A percentile compares a stretch with the other conserved stretches of the same genome.
These are phyloP conservation scores for Mycena kentingensis DNA, from an alignment of 768 basidiomycete genomes.

Conservation along the genomic window DNA sequence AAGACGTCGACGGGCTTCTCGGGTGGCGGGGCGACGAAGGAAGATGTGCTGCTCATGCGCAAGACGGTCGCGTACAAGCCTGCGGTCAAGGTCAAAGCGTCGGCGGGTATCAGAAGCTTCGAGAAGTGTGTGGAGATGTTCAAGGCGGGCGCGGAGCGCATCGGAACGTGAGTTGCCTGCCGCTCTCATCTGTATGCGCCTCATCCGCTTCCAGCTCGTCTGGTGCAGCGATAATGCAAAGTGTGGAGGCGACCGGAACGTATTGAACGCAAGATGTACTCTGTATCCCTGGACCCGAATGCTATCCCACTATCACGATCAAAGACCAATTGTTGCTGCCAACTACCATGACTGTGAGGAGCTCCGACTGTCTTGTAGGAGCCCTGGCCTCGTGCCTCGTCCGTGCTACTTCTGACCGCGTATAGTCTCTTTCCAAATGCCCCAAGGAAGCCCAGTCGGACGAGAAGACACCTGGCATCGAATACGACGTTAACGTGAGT, in stretches of 20 bases:
- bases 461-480: no score
- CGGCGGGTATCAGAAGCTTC: slow-evolving; percentile 51
- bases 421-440: no score
- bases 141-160: slow-evolving; percentile 50
- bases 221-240: slow-evolving; percentile 29
- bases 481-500: no score
- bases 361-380: no score
- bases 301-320: no score
- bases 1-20: slow-evolving; percentile 57
- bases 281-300: no score
- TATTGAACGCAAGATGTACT: no score
- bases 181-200: background rate
- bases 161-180: slow-evolving; percentile 49
- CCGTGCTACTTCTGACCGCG: no score
- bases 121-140: slow-evolving; percentile 51
- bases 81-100: slow-evolving; percentile 52
- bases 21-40: slow-evolving; percentile 46
- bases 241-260: slow-evolving; percentile 16
- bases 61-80: slow-evolving; percentile 39
- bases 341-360: no score
- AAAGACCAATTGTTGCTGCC: no score
- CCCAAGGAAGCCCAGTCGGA: no score
- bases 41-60: slow-evolving; percentile 49
- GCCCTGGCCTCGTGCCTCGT: no score
- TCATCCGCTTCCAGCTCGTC: slow-evolving; percentile 26